These are phyloP conservation scores for Allium sativum DNA, from an alignment of 106 monocot species.

Conservation along the genomic window DNA sequence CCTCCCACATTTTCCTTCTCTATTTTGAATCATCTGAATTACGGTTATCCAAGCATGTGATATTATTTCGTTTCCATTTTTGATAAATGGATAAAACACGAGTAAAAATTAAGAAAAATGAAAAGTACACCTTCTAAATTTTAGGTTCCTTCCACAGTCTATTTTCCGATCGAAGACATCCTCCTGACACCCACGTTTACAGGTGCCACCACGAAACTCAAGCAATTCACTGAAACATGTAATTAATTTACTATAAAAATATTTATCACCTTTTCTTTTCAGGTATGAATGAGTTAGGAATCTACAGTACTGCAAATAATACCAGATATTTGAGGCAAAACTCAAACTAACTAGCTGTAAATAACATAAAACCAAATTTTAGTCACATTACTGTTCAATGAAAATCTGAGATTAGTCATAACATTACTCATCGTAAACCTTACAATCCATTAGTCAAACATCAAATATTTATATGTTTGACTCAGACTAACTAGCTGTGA, in stretches of 20 bases:
- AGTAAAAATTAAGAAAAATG: background rate
- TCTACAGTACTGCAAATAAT: too few relatives aligned
- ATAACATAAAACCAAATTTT: background rate
- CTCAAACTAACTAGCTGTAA: too few relatives aligned
- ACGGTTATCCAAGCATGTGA: background rate
- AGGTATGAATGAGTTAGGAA: too few relatives aligned
- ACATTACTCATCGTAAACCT: too few relatives aligned
- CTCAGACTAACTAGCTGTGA: too few relatives aligned
- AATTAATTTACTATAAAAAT: slow-evolving; percentile 1
- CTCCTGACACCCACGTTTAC: slow-evolving; percentile 51
- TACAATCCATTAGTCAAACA: too few relatives aligned
- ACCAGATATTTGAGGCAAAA: too few relatives aligned
- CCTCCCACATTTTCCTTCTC: slow-evolving; percentile 27
- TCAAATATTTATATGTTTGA: too few relatives aligned
- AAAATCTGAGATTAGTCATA: too few relatives aligned
- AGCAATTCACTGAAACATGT: slow-evolving; percentile 60
- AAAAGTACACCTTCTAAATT: slow-evolving; percentile 44
- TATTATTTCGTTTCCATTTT: background rate
- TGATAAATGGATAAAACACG: background rate
- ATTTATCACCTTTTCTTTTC: too few relatives aligned
- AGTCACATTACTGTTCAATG: too few relatives aligned
- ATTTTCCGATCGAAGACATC: slow-evolving; percentile 76
- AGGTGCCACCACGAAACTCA: slow-evolving; percentile 90
- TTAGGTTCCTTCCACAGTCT: slow-evolving; percentile 94
- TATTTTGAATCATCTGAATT: slow-evolving; percentile 64